phyloP scores from a whole-genome alignment of 2,329 filamentous ascomycete species.

The Fusarium incarnatum region DNA sequence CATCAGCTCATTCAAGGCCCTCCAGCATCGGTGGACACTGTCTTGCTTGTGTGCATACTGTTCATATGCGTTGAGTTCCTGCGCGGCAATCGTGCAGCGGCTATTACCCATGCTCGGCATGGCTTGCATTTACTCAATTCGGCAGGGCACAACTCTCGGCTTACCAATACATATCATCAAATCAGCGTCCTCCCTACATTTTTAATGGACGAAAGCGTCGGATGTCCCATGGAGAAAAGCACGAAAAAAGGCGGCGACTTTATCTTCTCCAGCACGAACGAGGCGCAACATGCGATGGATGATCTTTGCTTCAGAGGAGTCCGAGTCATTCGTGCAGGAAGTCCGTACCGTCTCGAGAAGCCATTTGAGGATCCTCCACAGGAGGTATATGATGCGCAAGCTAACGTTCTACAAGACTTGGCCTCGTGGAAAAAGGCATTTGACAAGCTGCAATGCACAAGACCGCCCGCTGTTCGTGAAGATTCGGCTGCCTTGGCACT shows the following conservation, averaged over 20 bases:
- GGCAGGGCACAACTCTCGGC: constrained; percentile 41
- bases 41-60: constrained; percentile 56
- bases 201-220: constrained; percentile 43
- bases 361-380: constrained; percentile 22
- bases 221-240: constrained; percentile 16
- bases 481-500: constrained; percentile 40
- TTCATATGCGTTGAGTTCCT: constrained; percentile 60
- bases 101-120: constrained; percentile 54
- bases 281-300: constrained; percentile 50
- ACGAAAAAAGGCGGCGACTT: background rate
- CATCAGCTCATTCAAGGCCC: constrained; percentile 46
- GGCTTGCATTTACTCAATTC: constrained; percentile 53
- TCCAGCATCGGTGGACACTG: constrained; percentile 46
- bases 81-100: constrained; percentile 51
- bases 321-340: constrained; percentile 47
- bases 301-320: constrained; percentile 45
- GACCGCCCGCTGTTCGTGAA: background rate
- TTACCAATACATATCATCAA: constrained; percentile 54
- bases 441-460: constrained; percentile 2
- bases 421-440: constrained; percentile 49
- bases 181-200: constrained; percentile 56
- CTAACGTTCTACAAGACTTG: constrained; percentile 37
- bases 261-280: constrained; percentile 23
- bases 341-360: constrained; percentile 42
- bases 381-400: constrained; percentile 42